Base-by-base conservation (phyloP, 306 rosid species). In the Lathyrus aphaca region DNA sequence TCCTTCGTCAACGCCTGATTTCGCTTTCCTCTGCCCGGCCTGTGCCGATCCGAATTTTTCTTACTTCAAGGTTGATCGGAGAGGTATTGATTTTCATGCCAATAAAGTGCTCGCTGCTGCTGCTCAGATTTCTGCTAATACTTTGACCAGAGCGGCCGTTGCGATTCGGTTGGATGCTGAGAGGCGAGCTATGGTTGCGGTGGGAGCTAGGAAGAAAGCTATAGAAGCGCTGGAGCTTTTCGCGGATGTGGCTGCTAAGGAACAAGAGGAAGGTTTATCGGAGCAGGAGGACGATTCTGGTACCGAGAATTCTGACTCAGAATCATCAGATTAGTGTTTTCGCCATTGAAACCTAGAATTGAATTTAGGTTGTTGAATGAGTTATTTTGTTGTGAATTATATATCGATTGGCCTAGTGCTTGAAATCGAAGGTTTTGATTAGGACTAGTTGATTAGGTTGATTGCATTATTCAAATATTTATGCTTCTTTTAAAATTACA, bases 181-280 rank as follows among this genome's bases (percentile, higher is more conserved):
- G 71, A 68, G 77, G 27, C 79, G 84, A 4, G 81, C 77, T 11
- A 60, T 37, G 74, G 84, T 82, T 43, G 96, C 96, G 0, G 84
- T 79, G 6, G 37, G 59, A 12, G 93, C 94, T 0, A 82, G 77
- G 82, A 90, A 80, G 79, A 76, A 66, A 63, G 96, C 94, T 6
- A 67, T 37, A 19, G 86, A 85, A 38, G 91, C 89, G 0, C 60
- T 90, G 84, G 88, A 90, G 4, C 46, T 46, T 1, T 76, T 90
- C 0, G 87, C 77, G 0, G 61, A 11, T 68, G 66, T 89, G 2
- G 62, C 72, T 5, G 65, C 68, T 12, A 49, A n/a, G 66, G 83
- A 85, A 67, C 72, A 81, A 11, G 75, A 53, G 4, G 56, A 12
- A 2, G 35, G 4, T 46, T 40, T 18, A 8, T 5, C 35, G 30